Evolutionary conservation across 148 eudicot genomes (phyloP), one percentile per base, ranked within the genome.

Genomic region (Amaranthus cruentus): DNA sequence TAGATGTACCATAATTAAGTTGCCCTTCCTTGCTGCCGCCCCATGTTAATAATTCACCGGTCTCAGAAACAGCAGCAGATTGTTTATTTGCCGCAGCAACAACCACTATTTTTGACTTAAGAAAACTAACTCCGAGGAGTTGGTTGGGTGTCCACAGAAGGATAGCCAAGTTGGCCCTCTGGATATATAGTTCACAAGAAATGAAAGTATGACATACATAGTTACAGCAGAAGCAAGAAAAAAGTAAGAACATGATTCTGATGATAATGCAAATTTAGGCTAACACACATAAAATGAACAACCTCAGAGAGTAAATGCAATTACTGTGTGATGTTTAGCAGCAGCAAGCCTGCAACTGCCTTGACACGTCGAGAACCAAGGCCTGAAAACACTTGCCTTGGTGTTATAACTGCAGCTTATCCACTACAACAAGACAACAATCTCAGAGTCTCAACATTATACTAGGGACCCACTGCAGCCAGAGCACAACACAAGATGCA

Each of bases 121-220:
- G 78, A 50, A 92, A 86, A 79, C 87, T 89, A 59, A 96, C 97
- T 88, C 47, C 99, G 87, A 18, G 97, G 99, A 7, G 95, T 96
- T 55, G 99, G 90, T 73, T 96, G 99, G 62, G 94, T 87, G 73
- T 96, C 99, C 77, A 96, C 92, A 55, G 97, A 90, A 66, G 99
- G 88, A 71, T 92, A 96, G 62, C 99, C 99, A 79, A 96, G 99
- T 81, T 96, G 99, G 62, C 99, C 99, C 97, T 96, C 97, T 96
- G 87, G 55, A 78, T 9, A 73, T 28, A 28, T 72, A 81, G 21
- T 21, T 64, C 21, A 58, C 9, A 15, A 6, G 46, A 61, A 56
- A 75, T 38, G 38, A 28, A 28, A 28, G 38, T 28, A 28, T 28
- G 38, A 28, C 49, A 43, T 3, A 15, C 15, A 69, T 65, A 18